Conservation (phyloP, 2,329 filamentous ascomycete species). For the Purpureocillium lavendulum region DNA sequence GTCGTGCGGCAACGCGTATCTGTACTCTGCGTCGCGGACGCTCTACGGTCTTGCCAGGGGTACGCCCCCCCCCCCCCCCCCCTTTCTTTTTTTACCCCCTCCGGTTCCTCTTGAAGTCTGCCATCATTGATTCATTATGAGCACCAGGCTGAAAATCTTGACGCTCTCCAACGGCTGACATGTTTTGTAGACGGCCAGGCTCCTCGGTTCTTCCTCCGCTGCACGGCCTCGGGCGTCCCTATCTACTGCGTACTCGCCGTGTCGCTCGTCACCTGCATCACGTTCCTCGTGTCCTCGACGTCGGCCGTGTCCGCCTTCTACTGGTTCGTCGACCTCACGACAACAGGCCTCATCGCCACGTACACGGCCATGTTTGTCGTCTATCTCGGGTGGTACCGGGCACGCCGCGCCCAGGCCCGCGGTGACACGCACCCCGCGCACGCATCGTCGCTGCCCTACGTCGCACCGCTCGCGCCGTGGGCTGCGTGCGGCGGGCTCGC, state of each 20-base stretch:
- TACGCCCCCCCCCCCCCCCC: conserved; percentile 4
- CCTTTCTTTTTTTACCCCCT: neutral
- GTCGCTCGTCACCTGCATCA: conserved; percentile 37
- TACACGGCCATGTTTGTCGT: conserved; percentile 35
- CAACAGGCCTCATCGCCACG: conserved; percentile 47
- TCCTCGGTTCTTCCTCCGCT: conserved; percentile 42
- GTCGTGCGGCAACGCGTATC: conserved; percentile 37
- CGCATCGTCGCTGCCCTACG: too few species aligned
- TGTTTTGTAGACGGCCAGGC: conserved; percentile 29
- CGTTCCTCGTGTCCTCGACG: conserved; percentile 39
- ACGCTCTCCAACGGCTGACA: too few species aligned
- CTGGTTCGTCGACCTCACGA: conserved; percentile 47
- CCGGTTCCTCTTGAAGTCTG: too few species aligned
- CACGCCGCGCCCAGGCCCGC: conserved; percentile 38
- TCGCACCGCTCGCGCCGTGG: conserved; percentile 37
- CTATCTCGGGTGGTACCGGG: conserved; percentile 37
- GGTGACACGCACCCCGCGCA: conserved; percentile 25
- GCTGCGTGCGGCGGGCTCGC: conserved; percentile 39
- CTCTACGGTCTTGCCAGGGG: conserved; percentile 37
- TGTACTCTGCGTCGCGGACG: conserved; percentile 36
- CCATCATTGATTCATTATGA: too few species aligned
- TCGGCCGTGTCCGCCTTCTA: conserved; percentile 38
- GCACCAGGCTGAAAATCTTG: too few species aligned
- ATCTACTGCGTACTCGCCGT: conserved; percentile 43
- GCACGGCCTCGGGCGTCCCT: conserved; percentile 50